Percentiles rank a stretch among this genome's conserved stretches.
Evolutionary conservation across 345 rosid genomes (phyloP).

Genomic region (Pseudoturritis turrita): DNA sequence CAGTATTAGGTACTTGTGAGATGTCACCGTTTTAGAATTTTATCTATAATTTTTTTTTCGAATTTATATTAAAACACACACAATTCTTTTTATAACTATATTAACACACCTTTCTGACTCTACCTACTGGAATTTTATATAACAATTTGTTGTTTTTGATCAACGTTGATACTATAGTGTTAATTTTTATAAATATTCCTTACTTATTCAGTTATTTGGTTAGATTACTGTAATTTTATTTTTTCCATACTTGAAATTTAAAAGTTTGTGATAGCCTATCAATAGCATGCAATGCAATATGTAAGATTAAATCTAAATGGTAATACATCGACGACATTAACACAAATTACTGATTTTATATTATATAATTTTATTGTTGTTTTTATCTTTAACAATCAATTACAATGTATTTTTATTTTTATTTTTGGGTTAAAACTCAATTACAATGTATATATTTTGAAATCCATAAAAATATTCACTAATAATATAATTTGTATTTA

Average conservation of each 20-base stretch:
- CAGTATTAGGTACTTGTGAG: constrained; percentile 1
- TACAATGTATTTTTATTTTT: background rate
- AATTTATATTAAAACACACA: background rate
- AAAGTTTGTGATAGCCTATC: background rate
- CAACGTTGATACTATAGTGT: background rate
- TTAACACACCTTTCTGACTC: background rate
- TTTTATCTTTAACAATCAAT: no score
- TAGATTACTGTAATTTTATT: background rate
- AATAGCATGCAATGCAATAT: no score
- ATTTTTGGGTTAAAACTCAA: no score
- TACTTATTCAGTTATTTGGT: no score
- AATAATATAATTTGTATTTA: background rate
- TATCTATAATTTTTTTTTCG: no score
- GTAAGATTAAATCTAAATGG: no score
- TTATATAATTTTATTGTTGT: no score
- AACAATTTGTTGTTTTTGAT: background rate
- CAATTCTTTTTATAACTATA: background rate
- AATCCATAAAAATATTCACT: background rate
- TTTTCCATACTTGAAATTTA: background rate
- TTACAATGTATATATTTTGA: background rate
- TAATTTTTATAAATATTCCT: background rate
- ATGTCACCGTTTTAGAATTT: background rate
- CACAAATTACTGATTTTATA: no score
- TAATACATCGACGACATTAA: no score
- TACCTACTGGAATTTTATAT: background rate